phyloP scores from a whole-genome alignment of 768 basidiomycete species.

The Coprinellus aureogranulatus region DNA sequence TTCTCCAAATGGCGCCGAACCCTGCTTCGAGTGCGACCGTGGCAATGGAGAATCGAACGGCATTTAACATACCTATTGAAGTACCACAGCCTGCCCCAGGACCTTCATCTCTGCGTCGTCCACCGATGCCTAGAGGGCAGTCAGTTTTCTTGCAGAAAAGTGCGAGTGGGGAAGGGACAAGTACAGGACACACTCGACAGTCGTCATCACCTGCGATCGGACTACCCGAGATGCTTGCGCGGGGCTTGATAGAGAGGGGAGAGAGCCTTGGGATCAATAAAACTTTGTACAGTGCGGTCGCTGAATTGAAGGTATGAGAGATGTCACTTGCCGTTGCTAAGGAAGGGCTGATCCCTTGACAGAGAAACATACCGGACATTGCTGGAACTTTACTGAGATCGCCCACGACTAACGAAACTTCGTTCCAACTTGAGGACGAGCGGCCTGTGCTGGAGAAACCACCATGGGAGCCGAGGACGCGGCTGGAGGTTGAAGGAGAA shows the following conservation, averaged over 20 bases:
- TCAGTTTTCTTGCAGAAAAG: slow-evolving; percentile 16
- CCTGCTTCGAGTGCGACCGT: slow-evolving; percentile 75
- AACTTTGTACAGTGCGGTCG: slow-evolving; percentile 76
- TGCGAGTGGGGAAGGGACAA: slow-evolving; percentile 12
- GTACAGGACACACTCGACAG: slow-evolving; percentile 35
- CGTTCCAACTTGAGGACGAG: slow-evolving; percentile 67
- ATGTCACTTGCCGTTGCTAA: background rate
- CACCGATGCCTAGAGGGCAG: slow-evolving; percentile 14
- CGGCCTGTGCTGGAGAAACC: slow-evolving; percentile 54
- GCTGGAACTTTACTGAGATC: slow-evolving; percentile 63
- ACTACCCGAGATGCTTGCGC: slow-evolving; percentile 69
- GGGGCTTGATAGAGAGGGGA: slow-evolving; percentile 69
- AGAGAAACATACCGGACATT: slow-evolving; percentile 89
- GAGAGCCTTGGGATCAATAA: slow-evolving; percentile 84
- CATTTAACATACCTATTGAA: slow-evolving; percentile 71
- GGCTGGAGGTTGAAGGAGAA: slow-evolving; percentile 71
- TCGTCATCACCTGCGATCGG: slow-evolving; percentile 45
- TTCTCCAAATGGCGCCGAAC: slow-evolving; percentile 70
- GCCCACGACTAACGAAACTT: slow-evolving; percentile 43
- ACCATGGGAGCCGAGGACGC: slow-evolving; percentile 66
- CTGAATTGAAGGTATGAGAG: slow-evolving; percentile 64
- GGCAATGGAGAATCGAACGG: slow-evolving; percentile 76
- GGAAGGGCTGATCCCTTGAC: slow-evolving; percentile 12
- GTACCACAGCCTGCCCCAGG: slow-evolving; percentile 43
- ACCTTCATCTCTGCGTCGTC: slow-evolving; percentile 17